Percentiles rank a stretch among this genome's conserved stretches.
These are phyloP conservation scores for Tolypocladium capitatum DNA, from an alignment of 2,329 filamentous ascomycete species.

Conservation along the genomic window DNA sequence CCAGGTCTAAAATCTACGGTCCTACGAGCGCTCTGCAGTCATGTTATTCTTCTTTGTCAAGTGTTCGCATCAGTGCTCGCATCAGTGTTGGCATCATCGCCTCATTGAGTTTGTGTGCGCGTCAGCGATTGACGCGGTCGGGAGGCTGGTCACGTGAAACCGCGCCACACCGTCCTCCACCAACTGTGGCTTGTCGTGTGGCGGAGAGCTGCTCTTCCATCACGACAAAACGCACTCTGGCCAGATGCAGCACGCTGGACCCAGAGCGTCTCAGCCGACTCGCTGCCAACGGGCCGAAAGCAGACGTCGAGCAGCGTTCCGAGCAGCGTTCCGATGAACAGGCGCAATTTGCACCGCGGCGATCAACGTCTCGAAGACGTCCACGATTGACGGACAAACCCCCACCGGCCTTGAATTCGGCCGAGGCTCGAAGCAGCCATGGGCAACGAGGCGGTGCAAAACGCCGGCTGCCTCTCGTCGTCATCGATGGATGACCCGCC, in stretches of 20 bases:
- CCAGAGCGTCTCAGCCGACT: not conserved
- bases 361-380: too few relatives aligned
- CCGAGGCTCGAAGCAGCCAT: not conserved
- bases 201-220: not conserved
- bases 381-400: too few relatives aligned
- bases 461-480: not conserved
- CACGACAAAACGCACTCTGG: not conserved
- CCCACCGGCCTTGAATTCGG: too few relatives aligned
- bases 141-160: not conserved
- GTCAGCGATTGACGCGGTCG: too few relatives aligned
- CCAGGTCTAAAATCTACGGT: not conserved
- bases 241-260: not conserved
- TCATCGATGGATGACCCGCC: not conserved
- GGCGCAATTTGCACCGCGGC: not conserved
- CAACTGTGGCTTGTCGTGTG: not conserved
- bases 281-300: not conserved
- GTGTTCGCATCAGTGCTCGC: not conserved
- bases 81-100: not conserved
- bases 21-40: not conserved
- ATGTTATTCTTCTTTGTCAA: not conserved
- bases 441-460: not conserved
- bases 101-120: not conserved
- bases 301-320: not conserved
- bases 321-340: not conserved
- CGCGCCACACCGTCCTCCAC: not conserved